A percentile compares a stretch with the other conserved stretches of the same genome.
phyloP scores from a whole-genome alignment of 768 basidiomycete species.

The Flagelloscypha sp. region DNA sequence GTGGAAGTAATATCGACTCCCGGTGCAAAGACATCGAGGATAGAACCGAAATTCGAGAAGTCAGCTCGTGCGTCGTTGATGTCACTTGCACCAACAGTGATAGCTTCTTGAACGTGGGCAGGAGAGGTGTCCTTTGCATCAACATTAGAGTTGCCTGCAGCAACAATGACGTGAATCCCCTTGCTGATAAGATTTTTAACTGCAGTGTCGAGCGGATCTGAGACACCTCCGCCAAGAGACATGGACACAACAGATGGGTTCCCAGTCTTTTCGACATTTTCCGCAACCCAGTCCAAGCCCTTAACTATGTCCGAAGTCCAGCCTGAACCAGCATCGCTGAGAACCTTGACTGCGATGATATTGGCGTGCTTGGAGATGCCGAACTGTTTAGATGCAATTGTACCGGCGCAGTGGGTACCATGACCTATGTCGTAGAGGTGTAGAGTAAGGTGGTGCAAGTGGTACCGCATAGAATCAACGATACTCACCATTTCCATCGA shows the following conservation, averaged over 20 bases:
- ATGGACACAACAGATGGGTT: constrained; percentile 28
- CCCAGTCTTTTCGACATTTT: constrained; percentile 11
- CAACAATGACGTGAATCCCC: constrained; percentile 25
- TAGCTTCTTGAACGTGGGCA: constrained; percentile 25
- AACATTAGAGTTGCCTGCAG: constrained; percentile 27
- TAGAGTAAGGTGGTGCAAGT: not conserved
- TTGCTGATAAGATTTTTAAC: constrained; percentile 21
- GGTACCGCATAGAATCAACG: not conserved
- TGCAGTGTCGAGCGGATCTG: constrained; percentile 23
- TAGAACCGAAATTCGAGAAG: constrained; percentile 34
- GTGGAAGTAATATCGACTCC: constrained; percentile 24
- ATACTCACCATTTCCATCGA: too few relatives aligned
- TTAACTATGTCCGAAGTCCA: too few relatives aligned
- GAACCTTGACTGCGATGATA: constrained; percentile 35
- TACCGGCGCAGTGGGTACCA: constrained; percentile 33
- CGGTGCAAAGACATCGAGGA: constrained; percentile 34
- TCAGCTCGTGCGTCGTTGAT: constrained; percentile 25
- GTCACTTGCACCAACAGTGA: constrained; percentile 32
- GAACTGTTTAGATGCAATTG: constrained; percentile 23
- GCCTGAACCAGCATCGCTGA: constrained; percentile 28
- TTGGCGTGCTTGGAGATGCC: constrained; percentile 27
- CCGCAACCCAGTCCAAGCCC: constrained; percentile 25
- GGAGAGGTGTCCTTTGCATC: constrained; percentile 26
- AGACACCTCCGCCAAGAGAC: constrained; percentile 26
- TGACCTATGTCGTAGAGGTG: constrained; percentile 31